Evolutionary conservation across 139 green algal species (phyloP), one percentile per base, ranked within the genome.

Genomic region (Volvox reticuliferus): DNA sequence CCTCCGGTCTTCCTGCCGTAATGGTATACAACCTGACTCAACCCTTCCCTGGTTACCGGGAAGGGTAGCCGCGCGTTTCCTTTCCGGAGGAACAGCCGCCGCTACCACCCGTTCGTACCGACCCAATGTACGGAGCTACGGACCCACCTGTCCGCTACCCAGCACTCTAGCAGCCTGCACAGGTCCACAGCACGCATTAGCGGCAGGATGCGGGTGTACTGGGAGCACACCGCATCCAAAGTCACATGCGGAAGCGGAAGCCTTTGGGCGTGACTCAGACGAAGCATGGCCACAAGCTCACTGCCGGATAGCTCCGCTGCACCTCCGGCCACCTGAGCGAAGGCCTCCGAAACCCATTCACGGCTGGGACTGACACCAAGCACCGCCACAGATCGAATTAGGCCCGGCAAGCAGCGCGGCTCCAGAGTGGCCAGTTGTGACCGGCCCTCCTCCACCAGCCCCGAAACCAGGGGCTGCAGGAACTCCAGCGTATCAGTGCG

Each of bases 171-270:
- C 73, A 90, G 55, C 26, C 86, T 71, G 50, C 76, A 61, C 19
- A 90, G 30, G 73, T 90, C 86, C 73, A 90, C 73, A 2, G 86
- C 73, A 18, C 86, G 86, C 86, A 90, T 90, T 0, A 90, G 86
- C 50, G 86, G 86, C 75, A 90, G 73, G 73, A 85, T 85, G 55
- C 86, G 86, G 0, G 55, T 44, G 75, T 90, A 32, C 30, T 90
- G 71, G 13, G 71, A 44, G 44, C 86, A 90, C 73, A 83, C 75
- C 26, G 75, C 75, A 37, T 90, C 73, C 86, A 90, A 50, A n/a
- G 86, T 85, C 71, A 75, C 32, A 12, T 36, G 30, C 50, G 75
- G 86, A 71, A 90, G 86, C 86, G 75, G 73, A 26, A 84, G 68
- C 50, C 22, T 19, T 55, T 90, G 86, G 32, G 73, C 21, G 86